These are phyloP conservation scores for Pseudogymnoascus sp. DNA, from an alignment of 2,329 filamentous ascomycete genomes.

Conservation along the genomic window DNA sequence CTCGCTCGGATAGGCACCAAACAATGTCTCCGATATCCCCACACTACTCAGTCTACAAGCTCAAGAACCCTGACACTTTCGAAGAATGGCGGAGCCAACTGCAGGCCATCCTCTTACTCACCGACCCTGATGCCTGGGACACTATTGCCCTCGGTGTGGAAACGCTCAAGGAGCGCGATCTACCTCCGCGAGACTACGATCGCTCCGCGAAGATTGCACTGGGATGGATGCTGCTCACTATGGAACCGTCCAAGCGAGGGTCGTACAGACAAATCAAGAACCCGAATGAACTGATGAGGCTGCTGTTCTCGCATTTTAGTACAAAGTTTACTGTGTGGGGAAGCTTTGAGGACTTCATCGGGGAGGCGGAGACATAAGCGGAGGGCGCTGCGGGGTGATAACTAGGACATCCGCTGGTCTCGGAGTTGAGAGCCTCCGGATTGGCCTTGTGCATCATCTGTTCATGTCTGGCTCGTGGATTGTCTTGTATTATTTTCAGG, in stretches of 20 bases:
- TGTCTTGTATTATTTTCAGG: neutral
- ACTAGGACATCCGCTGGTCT: neutral
- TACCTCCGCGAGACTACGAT: neutral
- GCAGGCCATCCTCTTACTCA: neutral
- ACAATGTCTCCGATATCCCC: slow-evolving; percentile 1
- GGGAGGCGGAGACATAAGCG: neutral
- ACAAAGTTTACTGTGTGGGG: slow-evolving; percentile 3
- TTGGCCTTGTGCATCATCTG: neutral
- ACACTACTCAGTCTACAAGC: neutral
- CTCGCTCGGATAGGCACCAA: neutral
- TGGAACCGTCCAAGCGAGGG: neutral
- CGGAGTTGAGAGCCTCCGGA: neutral
- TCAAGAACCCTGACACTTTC: neutral
- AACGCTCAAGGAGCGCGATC: neutral
- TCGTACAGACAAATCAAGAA: slow-evolving; percentile 7
- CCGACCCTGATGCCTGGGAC: neutral
- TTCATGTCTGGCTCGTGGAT: neutral
- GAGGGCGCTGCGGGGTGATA: neutral
- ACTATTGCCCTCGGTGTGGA: neutral
- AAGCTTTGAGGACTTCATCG: neutral
- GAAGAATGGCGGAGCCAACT: slow-evolving; percentile 5
- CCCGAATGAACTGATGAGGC: neutral
- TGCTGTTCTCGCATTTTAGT: slow-evolving; percentile 1
- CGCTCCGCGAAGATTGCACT: neutral
- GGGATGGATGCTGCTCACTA: slow-evolving; percentile 7